Conservation (phyloP, 352 stramenopile genomes). For the Pythium periplocum region DNA sequence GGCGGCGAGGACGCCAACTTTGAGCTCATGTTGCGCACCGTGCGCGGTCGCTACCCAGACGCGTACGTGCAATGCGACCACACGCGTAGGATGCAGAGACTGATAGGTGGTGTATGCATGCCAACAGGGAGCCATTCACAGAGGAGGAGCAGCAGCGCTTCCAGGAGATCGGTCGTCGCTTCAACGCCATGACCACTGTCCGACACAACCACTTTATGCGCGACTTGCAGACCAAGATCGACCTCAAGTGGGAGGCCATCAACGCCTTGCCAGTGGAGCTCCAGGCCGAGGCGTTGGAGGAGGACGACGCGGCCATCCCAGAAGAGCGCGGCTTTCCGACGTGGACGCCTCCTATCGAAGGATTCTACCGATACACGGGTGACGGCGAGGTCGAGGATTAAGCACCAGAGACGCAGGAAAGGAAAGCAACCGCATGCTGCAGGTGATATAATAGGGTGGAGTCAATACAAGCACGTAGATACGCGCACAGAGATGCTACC, state of each 20-base stretch:
- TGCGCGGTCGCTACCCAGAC: constrained; percentile 73
- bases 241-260: constrained; percentile 89
- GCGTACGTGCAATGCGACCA: constrained; percentile 29
- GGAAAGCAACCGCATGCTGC: constrained; percentile 2
- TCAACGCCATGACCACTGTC: constrained; percentile 75
- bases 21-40: constrained; percentile 77
- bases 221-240: constrained; percentile 89
- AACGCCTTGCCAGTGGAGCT: constrained; percentile 77
- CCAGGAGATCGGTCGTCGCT: constrained; percentile 76
- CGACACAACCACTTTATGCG: constrained; percentile 87
- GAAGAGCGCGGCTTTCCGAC: constrained; percentile 73
- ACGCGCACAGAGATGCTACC: too few relatives aligned
- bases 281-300: constrained; percentile 72
- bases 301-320: constrained; percentile 54
- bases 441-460: too few relatives aligned
- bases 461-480: too few relatives aligned
- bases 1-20: constrained; percentile 62
- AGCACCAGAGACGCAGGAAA: constrained; percentile 7
- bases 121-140: constrained; percentile 61
- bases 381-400: constrained; percentile 32
- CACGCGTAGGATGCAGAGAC: neutral
- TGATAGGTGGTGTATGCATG: constrained; percentile 2
- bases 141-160: constrained; percentile 74
- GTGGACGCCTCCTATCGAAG: constrained; percentile 83
- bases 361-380: constrained; percentile 80